These are phyloP conservation scores for Meyerozyma sp. DNA, from an alignment of 1,139 yeast genomes.

Conservation along the genomic window DNA sequence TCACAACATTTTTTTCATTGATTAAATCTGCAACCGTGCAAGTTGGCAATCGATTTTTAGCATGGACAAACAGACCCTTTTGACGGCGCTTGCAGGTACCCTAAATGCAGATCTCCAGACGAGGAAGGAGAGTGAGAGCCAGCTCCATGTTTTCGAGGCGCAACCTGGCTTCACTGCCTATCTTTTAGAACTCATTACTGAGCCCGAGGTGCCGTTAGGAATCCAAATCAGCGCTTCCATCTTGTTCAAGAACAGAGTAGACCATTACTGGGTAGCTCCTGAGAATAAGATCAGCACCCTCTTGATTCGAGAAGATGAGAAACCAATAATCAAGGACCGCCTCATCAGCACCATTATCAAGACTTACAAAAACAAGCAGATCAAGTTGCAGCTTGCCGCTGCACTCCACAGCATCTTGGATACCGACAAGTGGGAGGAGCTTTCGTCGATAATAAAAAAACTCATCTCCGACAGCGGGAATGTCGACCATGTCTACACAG, in stretches of 20 bases:
- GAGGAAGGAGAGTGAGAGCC: conserved; percentile 40
- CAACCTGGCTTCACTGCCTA: conserved; percentile 56
- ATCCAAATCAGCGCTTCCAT: conserved; percentile 61
- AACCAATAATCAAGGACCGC: conserved; percentile 45
- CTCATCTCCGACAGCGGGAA: conserved; percentile 42
- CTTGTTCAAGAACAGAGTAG: conserved; percentile 61
- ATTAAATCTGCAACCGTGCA: background rate
- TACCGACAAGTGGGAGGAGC: conserved; percentile 43
- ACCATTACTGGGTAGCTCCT: conserved; percentile 49
- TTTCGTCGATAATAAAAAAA: conserved; percentile 29
- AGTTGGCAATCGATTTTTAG: background rate
- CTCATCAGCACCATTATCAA: conserved; percentile 43
- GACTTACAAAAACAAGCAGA: conserved; percentile 28
- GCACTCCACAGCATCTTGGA: conserved; percentile 40
- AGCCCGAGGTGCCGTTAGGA: conserved; percentile 39
- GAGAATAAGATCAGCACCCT: conserved; percentile 28
- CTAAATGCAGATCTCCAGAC: conserved; percentile 33
- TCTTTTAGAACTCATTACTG: conserved; percentile 48
- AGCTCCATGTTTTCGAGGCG: conserved; percentile 34
- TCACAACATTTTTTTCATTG: background rate
- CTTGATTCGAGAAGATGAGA: conserved; percentile 43
- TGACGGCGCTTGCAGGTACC: conserved; percentile 40
- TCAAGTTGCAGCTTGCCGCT: conserved; percentile 35
- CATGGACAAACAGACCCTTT: conserved; percentile 42
- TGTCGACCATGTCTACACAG: conserved; percentile 50